These are phyloP conservation scores for Agastache rugosa DNA, from an alignment of 257 asterid genomes.

Conservation along the genomic window DNA sequence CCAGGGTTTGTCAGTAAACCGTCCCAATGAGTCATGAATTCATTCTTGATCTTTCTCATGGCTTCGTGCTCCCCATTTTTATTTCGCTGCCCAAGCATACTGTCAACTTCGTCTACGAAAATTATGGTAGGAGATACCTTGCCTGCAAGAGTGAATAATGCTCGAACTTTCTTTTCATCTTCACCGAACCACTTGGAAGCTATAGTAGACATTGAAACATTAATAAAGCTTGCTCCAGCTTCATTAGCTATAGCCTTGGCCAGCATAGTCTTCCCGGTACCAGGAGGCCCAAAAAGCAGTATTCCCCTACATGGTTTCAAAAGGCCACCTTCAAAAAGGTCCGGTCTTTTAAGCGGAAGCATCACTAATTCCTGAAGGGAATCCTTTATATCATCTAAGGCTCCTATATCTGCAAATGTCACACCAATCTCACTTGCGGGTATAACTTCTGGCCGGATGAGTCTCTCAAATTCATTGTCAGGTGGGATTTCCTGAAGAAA, in stretches of 20 bases:
- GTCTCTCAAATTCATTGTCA: constrained; percentile 89
- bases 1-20: constrained; percentile 76
- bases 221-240: constrained; percentile 91
- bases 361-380: constrained; percentile 88
- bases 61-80: constrained; percentile 91
- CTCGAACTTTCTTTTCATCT: constrained; percentile 89
- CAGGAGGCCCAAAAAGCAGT: constrained; percentile 91
- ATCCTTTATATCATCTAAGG: constrained; percentile 80
- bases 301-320: constrained; percentile 90
- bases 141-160: constrained; percentile 81
- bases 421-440: constrained; percentile 78
- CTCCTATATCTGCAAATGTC: constrained; percentile 85
- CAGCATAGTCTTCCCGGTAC: constrained; percentile 90
- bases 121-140: constrained; percentile 92
- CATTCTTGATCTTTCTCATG: constrained; percentile 87
- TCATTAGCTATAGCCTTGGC: constrained; percentile 92
- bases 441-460: constrained; percentile 86
- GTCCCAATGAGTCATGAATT: constrained; percentile 95
- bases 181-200: constrained; percentile 96
- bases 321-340: constrained; percentile 86
- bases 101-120: constrained; percentile 91
- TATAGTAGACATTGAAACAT: constrained; percentile 81
- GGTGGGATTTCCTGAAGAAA: constrained; percentile 70
- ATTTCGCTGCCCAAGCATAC: constrained; percentile 87
- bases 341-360: constrained; percentile 85